Conservation (phyloP, 2,329 filamentous ascomycete genomes). For the Sporothrix luriei region DNA sequence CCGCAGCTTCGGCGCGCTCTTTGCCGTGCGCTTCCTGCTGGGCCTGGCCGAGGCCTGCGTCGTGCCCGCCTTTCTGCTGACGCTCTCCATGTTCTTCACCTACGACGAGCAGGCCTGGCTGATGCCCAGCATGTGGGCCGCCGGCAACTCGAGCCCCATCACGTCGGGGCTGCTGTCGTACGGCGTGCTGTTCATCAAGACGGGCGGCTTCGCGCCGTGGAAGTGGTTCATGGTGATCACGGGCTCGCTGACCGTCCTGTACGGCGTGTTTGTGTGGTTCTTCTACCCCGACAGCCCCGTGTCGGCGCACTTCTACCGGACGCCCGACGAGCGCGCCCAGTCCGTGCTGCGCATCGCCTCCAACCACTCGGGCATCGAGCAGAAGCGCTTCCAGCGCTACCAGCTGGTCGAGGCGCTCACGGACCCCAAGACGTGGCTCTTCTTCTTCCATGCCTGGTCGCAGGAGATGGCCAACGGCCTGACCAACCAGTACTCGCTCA, state of each 20-base stretch:
- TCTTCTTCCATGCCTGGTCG: constrained; percentile 36
- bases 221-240: constrained; percentile 42
- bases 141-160: constrained; percentile 51
- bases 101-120: constrained; percentile 50
- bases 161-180: constrained; percentile 47
- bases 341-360: constrained; percentile 42
- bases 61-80: constrained; percentile 41
- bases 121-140: constrained; percentile 65
- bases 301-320: constrained; percentile 43
- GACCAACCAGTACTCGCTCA: constrained; percentile 35
- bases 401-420: constrained; percentile 35
- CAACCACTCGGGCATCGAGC: constrained; percentile 45
- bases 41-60: constrained; percentile 40
- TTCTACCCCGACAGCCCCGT: constrained; percentile 45
- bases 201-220: constrained; percentile 32
- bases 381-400: constrained; percentile 33
- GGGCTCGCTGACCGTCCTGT: constrained; percentile 41
- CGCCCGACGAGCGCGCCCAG: constrained; percentile 39
- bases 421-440: constrained; percentile 38
- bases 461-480: constrained; percentile 36
- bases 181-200: constrained; percentile 43
- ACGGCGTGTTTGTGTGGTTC: constrained; percentile 40
- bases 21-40: constrained; percentile 40
- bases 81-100: constrained; percentile 42
- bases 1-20: constrained; percentile 34